These are phyloP conservation scores for Candida nitratophila DNA, from an alignment of 805 yeast species.

Conservation along the genomic window DNA sequence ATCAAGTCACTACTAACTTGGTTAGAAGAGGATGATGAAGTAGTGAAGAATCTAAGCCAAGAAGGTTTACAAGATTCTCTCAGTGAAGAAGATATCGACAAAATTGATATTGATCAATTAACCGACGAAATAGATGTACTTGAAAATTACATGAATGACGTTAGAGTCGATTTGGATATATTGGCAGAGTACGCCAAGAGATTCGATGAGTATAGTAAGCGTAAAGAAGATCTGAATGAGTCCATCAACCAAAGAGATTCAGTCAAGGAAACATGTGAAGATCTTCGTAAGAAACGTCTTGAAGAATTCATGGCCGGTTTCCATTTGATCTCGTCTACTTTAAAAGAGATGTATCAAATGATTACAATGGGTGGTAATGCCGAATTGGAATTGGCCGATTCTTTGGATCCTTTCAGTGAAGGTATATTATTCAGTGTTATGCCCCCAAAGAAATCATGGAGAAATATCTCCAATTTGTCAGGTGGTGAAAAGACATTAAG, in stretches of 20 bases:
- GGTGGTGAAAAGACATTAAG: slow-evolving; percentile 98
- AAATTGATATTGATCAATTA: slow-evolving; percentile 40
- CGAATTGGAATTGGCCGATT: slow-evolving; percentile 89
- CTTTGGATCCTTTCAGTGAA: slow-evolving; percentile 95
- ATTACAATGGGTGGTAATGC: slow-evolving; percentile 99
- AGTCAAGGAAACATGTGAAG: slow-evolving; percentile 55
- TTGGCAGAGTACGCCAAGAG: slow-evolving; percentile 71
- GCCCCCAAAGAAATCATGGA: slow-evolving; percentile 99
- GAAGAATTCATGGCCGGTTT: slow-evolving; percentile 95
- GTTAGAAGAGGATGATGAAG: slow-evolving; percentile 33
- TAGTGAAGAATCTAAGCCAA: slow-evolving; percentile 12
- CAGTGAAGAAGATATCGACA: slow-evolving; percentile 32
- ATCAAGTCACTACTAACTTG: slow-evolving; percentile 42
- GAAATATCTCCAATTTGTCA: slow-evolving; percentile 85
- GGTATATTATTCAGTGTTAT: slow-evolving; percentile 95
- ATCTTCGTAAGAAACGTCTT: slow-evolving; percentile 61
- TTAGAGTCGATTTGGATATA: slow-evolving; percentile 64
- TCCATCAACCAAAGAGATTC: slow-evolving; percentile 64
- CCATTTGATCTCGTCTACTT: slow-evolving; percentile 72
- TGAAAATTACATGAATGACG: slow-evolving; percentile 47
- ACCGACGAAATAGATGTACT: slow-evolving; percentile 46
- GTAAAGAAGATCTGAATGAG: slow-evolving; percentile 60
- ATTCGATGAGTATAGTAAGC: slow-evolving; percentile 50
- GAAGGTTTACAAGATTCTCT: slow-evolving; percentile 31
- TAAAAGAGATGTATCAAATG: slow-evolving; percentile 97